A percentile compares a stretch with the other conserved stretches of the same genome.
phyloP scores from a whole-genome alignment of 441 rosid genomes.

The Corymbia calophylla region DNA sequence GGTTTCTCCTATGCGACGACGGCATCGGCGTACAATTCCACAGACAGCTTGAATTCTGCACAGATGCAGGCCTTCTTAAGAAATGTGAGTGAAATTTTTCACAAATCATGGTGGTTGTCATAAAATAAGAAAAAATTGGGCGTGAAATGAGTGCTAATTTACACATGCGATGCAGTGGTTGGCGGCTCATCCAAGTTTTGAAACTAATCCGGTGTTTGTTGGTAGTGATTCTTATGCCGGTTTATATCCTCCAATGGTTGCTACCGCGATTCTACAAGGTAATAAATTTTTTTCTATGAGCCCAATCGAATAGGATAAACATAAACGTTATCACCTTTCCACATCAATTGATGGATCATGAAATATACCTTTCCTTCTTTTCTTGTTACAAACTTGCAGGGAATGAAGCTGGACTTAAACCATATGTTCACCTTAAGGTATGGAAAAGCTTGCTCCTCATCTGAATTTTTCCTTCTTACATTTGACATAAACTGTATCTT shows the following conservation, averaged over 20 bases:
- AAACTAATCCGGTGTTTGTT: conserved; percentile 7
- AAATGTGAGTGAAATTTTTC: not conserved
- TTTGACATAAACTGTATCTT: not conserved
- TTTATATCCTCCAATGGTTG: conserved; percentile 15
- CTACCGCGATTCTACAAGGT: conserved; percentile 13
- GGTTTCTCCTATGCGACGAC: conserved; percentile 17
- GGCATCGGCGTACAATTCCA: not conserved
- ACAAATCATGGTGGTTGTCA: not conserved
- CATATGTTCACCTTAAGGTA: not conserved
- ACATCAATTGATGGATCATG: not conserved
- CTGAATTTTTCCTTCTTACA: not conserved
- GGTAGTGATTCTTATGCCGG: conserved; percentile 25
- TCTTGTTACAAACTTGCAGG: not conserved
- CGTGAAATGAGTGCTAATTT: not conserved
- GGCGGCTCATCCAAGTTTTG: conserved; percentile 9
- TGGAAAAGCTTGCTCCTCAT: not conserved
- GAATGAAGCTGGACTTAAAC: not conserved
- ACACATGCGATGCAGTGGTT: conserved; percentile 15
- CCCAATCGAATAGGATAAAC: not conserved
- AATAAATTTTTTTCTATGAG: not conserved
- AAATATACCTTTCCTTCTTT: not conserved
- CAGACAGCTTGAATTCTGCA: not conserved
- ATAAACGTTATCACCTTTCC: not conserved
- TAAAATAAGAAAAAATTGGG: not conserved
- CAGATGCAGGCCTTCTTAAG: not conserved